Conservation (phyloP, 768 basidiomycete genomes). For the Gloeophyllum trabeum region DNA sequence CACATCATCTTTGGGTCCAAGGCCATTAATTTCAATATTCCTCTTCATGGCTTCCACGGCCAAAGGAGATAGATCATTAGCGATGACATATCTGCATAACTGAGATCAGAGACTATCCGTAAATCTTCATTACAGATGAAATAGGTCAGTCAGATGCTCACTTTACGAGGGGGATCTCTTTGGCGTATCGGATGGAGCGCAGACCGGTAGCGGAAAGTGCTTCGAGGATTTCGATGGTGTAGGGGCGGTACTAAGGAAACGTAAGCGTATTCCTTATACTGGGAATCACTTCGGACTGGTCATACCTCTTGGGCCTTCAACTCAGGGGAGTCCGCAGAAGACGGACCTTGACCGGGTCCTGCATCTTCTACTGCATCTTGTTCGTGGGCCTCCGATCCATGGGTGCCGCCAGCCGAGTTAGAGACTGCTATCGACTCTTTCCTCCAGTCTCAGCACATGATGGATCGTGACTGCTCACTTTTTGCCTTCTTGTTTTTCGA, state of each 20-base stretch:
- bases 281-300: not conserved
- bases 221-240: conserved; percentile 76
- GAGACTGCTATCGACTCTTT: too few species aligned
- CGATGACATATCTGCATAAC: conserved; percentile 68
- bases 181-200: conserved; percentile 92
- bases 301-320: not conserved
- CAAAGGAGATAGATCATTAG: conserved; percentile 82
- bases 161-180: conserved; percentile 90
- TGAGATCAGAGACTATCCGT: conserved; percentile 5
- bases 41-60: conserved; percentile 80
- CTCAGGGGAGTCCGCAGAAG: not conserved
- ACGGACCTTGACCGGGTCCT: too few species aligned
- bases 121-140: too few species aligned
- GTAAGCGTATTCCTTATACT: conserved; percentile 2
- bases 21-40: conserved; percentile 76
- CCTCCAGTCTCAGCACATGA: too few species aligned
- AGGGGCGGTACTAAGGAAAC: conserved; percentile 40
- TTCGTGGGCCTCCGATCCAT: too few species aligned
- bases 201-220: conserved; percentile 94
- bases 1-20: conserved; percentile 26
- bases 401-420: too few species aligned
- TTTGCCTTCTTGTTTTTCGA: conserved; percentile 29
- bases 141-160: too few species aligned
- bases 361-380: too few species aligned
- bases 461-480: too few species aligned